phyloP scores from a whole-genome alignment of 2,329 filamentous ascomycete species.

The Fragosphaeria purpurea region DNA sequence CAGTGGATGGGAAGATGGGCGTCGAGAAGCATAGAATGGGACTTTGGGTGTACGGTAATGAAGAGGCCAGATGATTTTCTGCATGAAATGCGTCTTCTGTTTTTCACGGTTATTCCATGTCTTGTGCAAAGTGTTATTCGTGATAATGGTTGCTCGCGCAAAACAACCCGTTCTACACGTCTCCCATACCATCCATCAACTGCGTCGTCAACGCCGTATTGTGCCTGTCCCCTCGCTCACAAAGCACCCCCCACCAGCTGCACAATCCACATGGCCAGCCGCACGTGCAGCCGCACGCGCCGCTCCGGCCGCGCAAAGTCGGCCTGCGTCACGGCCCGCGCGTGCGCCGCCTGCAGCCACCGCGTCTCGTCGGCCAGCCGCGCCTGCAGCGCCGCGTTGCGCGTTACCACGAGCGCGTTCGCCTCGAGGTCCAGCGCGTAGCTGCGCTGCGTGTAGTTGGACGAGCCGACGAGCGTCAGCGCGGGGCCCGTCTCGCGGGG shows the following conservation, averaged over 20 bases:
- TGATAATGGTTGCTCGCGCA: too few relatives aligned
- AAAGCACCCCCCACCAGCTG: slow-evolving; percentile 77
- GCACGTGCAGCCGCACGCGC: slow-evolving; percentile 73
- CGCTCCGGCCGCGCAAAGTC: slow-evolving; percentile 76
- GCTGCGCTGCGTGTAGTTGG: slow-evolving; percentile 90
- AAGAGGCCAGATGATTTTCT: too few relatives aligned
- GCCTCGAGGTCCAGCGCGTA: slow-evolving; percentile 89
- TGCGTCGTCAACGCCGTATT: too few relatives aligned
- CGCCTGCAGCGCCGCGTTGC: slow-evolving; percentile 59
- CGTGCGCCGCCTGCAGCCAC: slow-evolving; percentile 69
- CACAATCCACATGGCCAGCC: slow-evolving; percentile 91
- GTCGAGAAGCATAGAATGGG: background rate
- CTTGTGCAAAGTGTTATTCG: too few relatives aligned
- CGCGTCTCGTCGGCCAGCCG: slow-evolving; percentile 69
- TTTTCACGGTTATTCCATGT: too few relatives aligned
- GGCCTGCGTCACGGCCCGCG: slow-evolving; percentile 56
- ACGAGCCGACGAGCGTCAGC: slow-evolving; percentile 78
- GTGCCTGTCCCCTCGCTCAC: slow-evolving; percentile 27
- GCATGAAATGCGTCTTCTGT: too few relatives aligned
- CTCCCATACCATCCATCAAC: too few relatives aligned
- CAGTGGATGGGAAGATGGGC: background rate
- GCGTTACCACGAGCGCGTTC: slow-evolving; percentile 76
- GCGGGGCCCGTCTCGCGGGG: slow-evolving; percentile 56
- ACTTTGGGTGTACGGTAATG: background rate
- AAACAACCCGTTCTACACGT: too few relatives aligned